A percentile compares a stretch with the other conserved stretches of the same genome.
Conservation (phyloP, 495 filamentous ascomycete species). For the Aspergillus nanangensis region DNA sequence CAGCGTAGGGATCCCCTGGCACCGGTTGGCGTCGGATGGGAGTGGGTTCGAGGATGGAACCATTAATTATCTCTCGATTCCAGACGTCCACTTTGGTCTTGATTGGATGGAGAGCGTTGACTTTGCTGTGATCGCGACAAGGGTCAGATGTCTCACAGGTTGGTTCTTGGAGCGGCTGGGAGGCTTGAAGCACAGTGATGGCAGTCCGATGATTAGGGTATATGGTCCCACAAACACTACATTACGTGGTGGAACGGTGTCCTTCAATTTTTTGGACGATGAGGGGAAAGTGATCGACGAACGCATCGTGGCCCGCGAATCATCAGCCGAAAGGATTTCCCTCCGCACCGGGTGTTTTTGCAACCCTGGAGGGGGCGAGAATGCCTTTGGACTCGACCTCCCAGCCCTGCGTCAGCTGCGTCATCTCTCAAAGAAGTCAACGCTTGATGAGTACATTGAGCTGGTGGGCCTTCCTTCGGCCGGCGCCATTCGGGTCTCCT, state of each 20-base stretch:
- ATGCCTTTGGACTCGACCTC: background rate
- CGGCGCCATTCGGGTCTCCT: slow-evolving; percentile 6
- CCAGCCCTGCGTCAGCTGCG: background rate
- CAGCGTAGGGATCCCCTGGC: background rate
- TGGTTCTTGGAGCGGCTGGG: slow-evolving; percentile 2
- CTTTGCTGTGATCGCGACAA: slow-evolving; percentile 1
- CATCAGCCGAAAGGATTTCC: slow-evolving; percentile 1
- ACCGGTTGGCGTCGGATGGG: background rate
- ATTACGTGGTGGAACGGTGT: slow-evolving; percentile 3
- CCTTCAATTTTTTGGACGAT: slow-evolving; percentile 6
- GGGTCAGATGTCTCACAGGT: slow-evolving; percentile 6
- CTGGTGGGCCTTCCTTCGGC: slow-evolving; percentile 4
- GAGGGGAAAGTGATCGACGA: slow-evolving; percentile 7
- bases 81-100: slow-evolving; percentile 4
- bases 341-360: slow-evolving; percentile 9
- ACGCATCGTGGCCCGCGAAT: slow-evolving; percentile 6
- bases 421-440: background rate
- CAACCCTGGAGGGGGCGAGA: slow-evolving; percentile 5
- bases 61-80: slow-evolving; percentile 6
- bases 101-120: slow-evolving; percentile 2
- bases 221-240: background rate
- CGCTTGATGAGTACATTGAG: slow-evolving; percentile 4
- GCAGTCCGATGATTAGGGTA: background rate
- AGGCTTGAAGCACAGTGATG: slow-evolving; percentile 3
- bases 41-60: slow-evolving; percentile 7